Evolutionary conservation across 257 asterid species (phyloP).

Genomic region (Rehmannia glutinosa): DNA sequence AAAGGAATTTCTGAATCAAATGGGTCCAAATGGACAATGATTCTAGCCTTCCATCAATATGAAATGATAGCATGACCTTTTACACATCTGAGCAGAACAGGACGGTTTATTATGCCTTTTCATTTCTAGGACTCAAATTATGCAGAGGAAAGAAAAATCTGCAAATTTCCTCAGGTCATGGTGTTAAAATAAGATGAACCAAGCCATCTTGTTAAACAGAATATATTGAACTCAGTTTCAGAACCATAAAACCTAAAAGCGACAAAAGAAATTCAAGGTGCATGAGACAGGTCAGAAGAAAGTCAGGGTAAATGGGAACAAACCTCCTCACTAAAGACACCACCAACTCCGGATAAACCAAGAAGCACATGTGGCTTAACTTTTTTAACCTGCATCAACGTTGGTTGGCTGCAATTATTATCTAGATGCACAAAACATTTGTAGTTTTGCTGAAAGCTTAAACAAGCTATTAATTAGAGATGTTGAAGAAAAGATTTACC

Average conservation of each 20-base stretch:
- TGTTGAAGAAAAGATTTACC: constrained; percentile 40
- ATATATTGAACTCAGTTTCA: neutral
- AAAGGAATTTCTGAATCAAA: neutral
- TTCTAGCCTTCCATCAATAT: too few species aligned
- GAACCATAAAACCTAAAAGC: neutral
- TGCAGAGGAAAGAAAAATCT: neutral
- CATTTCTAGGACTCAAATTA: constrained; percentile 9
- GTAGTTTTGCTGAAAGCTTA: neutral
- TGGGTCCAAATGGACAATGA: neutral
- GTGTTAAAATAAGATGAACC: constrained; percentile 1
- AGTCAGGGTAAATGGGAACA: constrained; percentile 10
- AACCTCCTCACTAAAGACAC: constrained; percentile 89
- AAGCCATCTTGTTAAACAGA: neutral
- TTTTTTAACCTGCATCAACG: constrained; percentile 72
- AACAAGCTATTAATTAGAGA: constrained; percentile 16
- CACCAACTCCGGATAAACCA: constrained; percentile 99
- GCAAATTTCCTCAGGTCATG: neutral
- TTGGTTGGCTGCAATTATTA: constrained; percentile 18
- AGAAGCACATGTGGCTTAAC: constrained; percentile 98
- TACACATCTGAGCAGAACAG: too few species aligned
- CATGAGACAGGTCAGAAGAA: constrained; percentile 6
- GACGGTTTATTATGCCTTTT: too few species aligned
- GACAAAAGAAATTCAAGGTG: neutral
- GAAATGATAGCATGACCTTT: too few species aligned
- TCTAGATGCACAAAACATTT: constrained; percentile 7